A percentile compares a stretch with the other conserved stretches of the same genome.
phyloP scores from a whole-genome alignment of 805 yeast species.

The Candida palmyrensis region DNA sequence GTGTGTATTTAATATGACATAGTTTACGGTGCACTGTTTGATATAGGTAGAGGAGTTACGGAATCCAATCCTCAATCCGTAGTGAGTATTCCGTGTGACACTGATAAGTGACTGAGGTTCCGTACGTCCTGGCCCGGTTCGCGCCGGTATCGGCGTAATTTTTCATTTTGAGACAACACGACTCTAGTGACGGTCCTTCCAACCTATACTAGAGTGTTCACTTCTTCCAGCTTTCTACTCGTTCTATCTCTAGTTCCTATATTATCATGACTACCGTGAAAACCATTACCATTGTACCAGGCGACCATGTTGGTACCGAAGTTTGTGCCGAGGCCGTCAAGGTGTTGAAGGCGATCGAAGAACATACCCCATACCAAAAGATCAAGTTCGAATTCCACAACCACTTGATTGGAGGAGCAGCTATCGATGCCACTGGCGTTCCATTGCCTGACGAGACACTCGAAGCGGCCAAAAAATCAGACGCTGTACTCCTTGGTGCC shows the following conservation, averaged over 20 bases:
- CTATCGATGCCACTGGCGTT: slow-evolving; percentile 92
- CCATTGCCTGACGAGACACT: slow-evolving; percentile 86
- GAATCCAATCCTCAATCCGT: too few species aligned
- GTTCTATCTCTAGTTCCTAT: not conserved
- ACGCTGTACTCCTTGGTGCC: slow-evolving; percentile 96
- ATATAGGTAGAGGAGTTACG: too few species aligned
- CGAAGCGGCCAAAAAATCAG: slow-evolving; percentile 77
- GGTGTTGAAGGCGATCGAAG: slow-evolving; percentile 75
- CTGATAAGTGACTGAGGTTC: too few species aligned
- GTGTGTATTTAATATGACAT: too few species aligned
- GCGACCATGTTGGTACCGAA: slow-evolving; percentile 96
- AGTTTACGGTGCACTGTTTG: too few species aligned
- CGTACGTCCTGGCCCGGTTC: too few species aligned
- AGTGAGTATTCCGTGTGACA: too few species aligned
- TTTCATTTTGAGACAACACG: too few species aligned
- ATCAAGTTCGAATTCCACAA: slow-evolving; percentile 70
- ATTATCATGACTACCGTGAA: slow-evolving; percentile 30
- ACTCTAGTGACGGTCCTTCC: too few species aligned
- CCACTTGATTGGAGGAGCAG: slow-evolving; percentile 96
- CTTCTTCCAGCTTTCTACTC: too few species aligned
- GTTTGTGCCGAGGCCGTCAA: slow-evolving; percentile 86
- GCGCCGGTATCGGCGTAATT: too few species aligned
- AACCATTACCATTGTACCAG: slow-evolving; percentile 84
- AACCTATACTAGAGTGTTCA: too few species aligned
- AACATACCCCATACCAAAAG: slow-evolving; percentile 30